Percentiles rank a stretch among this genome's conserved stretches.
These are phyloP conservation scores for Neostapfia colusana DNA, from an alignment of 176 grass and related monocot genomes.

Conservation along the genomic window DNA sequence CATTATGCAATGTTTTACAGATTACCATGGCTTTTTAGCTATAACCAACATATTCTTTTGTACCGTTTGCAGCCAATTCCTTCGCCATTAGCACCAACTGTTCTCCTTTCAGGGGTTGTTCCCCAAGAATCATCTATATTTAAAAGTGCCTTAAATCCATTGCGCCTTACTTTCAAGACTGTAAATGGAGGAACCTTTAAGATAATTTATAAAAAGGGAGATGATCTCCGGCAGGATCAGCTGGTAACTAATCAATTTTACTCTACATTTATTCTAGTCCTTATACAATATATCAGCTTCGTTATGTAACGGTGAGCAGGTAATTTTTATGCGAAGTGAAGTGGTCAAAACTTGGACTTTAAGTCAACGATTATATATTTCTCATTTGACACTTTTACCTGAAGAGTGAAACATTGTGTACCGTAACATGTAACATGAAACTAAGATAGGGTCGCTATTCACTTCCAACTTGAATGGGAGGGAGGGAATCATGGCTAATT, in stretches of 20 bases:
- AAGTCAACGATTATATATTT: background rate
- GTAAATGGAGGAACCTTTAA: conserved; percentile 68
- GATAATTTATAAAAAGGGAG: conserved; percentile 92
- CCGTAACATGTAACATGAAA: background rate
- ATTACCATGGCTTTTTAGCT: conserved; percentile 30
- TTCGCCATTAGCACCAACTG: conserved; percentile 67
- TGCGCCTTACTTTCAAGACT: conserved; percentile 82
- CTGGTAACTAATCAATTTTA: conserved; percentile 53
- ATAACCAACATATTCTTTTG: conserved; percentile 27
- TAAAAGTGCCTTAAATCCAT: conserved; percentile 78
- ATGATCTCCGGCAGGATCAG: conserved; percentile 95
- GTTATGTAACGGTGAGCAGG: background rate
- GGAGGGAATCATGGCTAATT: conserved; percentile 29
- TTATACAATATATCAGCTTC: background rate
- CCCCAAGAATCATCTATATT: conserved; percentile 93
- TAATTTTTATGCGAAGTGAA: background rate
- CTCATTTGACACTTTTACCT: background rate
- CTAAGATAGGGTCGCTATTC: background rate
- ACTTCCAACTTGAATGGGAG: conserved; percentile 19
- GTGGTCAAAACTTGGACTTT: background rate
- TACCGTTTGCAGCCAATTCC: conserved; percentile 76
- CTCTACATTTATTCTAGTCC: conserved; percentile 29
- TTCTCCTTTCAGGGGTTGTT: conserved; percentile 71
- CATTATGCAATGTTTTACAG: background rate
- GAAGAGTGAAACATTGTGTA: background rate